These are phyloP conservation scores for Erodium maritimum DNA, from an alignment of 345 rosid genomes.

Conservation along the genomic window DNA sequence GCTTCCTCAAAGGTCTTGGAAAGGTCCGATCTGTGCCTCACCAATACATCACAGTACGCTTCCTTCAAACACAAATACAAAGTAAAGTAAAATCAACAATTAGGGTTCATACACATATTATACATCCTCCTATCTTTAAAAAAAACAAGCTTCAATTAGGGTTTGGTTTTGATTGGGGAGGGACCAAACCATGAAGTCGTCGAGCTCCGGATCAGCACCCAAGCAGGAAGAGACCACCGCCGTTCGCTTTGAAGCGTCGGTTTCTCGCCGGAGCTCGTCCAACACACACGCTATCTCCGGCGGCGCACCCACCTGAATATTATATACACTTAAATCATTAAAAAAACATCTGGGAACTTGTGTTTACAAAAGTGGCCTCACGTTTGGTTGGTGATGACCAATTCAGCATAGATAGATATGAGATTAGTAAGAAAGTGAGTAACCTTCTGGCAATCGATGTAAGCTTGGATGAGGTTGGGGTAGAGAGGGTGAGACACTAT, in stretches of 20 bases:
- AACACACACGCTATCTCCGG: constrained; percentile 29
- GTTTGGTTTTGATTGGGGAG: too few species aligned
- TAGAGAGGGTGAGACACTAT: constrained; percentile 49
- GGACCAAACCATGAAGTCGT: constrained; percentile 47
- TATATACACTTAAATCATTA: neutral
- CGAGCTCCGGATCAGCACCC: constrained; percentile 51
- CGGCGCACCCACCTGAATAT: constrained; percentile 45
- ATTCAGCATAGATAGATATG: too few species aligned
- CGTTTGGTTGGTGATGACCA: too few species aligned
- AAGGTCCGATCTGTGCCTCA: constrained; percentile 35
- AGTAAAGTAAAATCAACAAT: neutral
- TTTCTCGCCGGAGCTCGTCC: constrained; percentile 28
- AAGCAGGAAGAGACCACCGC: constrained; percentile 12
- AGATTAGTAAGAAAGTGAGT: neutral
- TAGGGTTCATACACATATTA: constrained; percentile 16
- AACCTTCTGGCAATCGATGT: constrained; percentile 51
- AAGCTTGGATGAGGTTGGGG: constrained; percentile 40
- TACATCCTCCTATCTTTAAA: neutral
- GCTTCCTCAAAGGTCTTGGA: constrained; percentile 42
- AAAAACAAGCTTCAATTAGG: neutral
- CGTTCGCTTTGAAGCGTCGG: constrained; percentile 11
- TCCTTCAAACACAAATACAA: constrained; percentile 15
- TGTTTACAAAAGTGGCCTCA: too few species aligned
- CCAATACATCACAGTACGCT: constrained; percentile 30
- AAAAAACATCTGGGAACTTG: too few species aligned